A percentile compares a stretch with the other conserved stretches of the same genome.
Evolutionary conservation across 441 rosid genomes (phyloP).

Genomic region (Bruguiera hainesii): DNA sequence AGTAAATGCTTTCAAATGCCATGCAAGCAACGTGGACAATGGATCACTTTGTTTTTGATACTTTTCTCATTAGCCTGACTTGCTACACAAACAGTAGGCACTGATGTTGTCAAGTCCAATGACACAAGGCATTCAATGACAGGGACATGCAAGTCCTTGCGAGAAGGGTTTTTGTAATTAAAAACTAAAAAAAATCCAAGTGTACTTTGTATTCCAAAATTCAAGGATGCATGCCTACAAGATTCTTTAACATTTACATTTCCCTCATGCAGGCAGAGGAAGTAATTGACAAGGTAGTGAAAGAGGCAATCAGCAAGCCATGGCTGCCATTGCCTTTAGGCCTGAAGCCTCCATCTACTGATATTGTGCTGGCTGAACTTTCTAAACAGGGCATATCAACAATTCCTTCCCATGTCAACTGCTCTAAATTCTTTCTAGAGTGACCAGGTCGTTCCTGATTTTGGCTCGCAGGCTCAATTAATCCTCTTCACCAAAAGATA

Average conservation of each 20-base stretch:
- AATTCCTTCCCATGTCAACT: slow-evolving; percentile 46
- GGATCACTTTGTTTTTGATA: no score
- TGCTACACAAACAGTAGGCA: no score
- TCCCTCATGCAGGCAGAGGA: slow-evolving; percentile 63
- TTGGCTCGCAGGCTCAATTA: neutral
- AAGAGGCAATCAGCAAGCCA: slow-evolving; percentile 88
- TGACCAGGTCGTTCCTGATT: slow-evolving; percentile 3
- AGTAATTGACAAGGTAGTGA: slow-evolving; percentile 66
- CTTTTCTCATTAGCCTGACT: no score
- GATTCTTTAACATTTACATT: neutral
- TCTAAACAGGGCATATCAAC: slow-evolving; percentile 72
- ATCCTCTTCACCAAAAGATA: no score
- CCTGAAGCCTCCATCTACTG: slow-evolving; percentile 78
- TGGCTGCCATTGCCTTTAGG: slow-evolving; percentile 92
- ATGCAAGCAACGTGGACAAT: no score
- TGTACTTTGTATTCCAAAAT: neutral
- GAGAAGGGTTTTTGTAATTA: no score
- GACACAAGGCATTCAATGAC: no score
- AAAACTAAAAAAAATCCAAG: neutral
- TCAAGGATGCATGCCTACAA: neutral
- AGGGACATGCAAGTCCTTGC: no score
- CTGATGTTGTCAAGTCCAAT: no score
- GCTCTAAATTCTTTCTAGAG: slow-evolving; percentile 25
- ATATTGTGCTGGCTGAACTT: slow-evolving; percentile 73
- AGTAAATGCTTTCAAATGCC: no score